Base-by-base conservation (phyloP, 2,329 filamentous ascomycete species). In the Aspergillus intermedius region DNA sequence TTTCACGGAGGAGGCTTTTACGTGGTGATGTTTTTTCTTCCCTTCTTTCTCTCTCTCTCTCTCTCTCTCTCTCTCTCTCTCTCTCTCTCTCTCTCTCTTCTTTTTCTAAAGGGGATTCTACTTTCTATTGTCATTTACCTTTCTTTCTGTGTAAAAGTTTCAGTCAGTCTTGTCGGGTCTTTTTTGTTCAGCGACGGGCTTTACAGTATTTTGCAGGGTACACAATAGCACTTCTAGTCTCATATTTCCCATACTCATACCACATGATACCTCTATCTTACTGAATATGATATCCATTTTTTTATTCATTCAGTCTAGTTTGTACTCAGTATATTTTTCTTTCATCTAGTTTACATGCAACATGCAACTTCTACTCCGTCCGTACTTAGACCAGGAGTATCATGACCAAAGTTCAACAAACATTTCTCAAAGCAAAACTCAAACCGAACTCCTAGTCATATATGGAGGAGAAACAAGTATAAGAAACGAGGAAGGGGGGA, bases 1-100 rank as follows among this genome's bases (percentile, higher is more conserved):
- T 66, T 83, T 84, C 64, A 73, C 80, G 17, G 82, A 85, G 62
- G 82, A 85, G 68, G 78, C 79, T 35, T 85, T 84, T 65, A 83
- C 80, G 1, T 84, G 82, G 71, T 25, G n/a, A 22, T 28, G n/a
- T n/a, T 34, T 45, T 8, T 10, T 21, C 35, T 45, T 46, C 25
- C 5, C 22, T 48, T 34, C 13, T 45, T 35, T 44, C 42, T 15
- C 46, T n/a, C 12, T 41, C 46, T 17, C 19, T 5, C 5, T 22
- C 21, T 22, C 5, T 5, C 17, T 25, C 5, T 19, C 48, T 34
- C 12, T 45, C 32, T 44, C 42, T 15, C 46, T 44, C 42, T 15
- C 46, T n/a, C 12, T 41, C 46, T 17, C 19, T 5, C 5, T 22
- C 21, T 22, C 5, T 5, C 17, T 25, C 5, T 19, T 34, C 12